phyloP scores from a whole-genome alignment of 805 yeast species.

The Hanseniaspora clermontiae region DNA sequence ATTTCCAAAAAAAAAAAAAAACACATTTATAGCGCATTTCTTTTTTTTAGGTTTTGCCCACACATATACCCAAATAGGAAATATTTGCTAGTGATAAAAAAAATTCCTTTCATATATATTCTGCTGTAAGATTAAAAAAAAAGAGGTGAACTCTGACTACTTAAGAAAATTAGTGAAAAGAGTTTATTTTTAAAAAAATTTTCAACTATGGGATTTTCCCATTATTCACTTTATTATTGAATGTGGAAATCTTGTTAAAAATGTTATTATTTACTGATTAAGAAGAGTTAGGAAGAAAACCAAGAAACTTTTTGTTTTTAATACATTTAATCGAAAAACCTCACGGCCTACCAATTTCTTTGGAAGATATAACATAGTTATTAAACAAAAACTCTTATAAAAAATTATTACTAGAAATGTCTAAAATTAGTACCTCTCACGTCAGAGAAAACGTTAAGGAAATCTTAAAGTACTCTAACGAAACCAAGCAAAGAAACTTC shows the following conservation, averaged over 20 bases:
- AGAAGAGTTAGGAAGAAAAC: not conserved
- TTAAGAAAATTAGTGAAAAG: too few species aligned
- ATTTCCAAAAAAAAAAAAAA: too few species aligned
- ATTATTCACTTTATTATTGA: not conserved
- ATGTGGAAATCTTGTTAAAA: not conserved
- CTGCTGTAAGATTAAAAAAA: not conserved
- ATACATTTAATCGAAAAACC: constrained; percentile 35
- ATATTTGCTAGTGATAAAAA: not conserved
- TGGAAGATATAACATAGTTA: constrained; percentile 56
- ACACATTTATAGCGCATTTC: not conserved
- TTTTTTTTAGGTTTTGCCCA: not conserved
- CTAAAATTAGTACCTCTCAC: constrained; percentile 81
- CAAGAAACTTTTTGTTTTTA: constrained; percentile 13
- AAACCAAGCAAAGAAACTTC: constrained; percentile 99
- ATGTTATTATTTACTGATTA: not conserved
- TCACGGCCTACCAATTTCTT: constrained; percentile 40
- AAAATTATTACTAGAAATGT: constrained; percentile 38
- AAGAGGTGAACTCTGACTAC: not conserved
- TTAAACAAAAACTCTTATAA: constrained; percentile 7
- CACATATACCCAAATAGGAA: not conserved
- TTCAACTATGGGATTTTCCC: not conserved
- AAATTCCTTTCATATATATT: not conserved
- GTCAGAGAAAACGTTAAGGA: constrained; percentile 95
- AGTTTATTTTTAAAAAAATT: not conserved
- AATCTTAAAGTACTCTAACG: constrained; percentile 77